These are phyloP conservation scores for Lipomyces orientalis DNA, from an alignment of 805 yeast species.

Conservation along the genomic window DNA sequence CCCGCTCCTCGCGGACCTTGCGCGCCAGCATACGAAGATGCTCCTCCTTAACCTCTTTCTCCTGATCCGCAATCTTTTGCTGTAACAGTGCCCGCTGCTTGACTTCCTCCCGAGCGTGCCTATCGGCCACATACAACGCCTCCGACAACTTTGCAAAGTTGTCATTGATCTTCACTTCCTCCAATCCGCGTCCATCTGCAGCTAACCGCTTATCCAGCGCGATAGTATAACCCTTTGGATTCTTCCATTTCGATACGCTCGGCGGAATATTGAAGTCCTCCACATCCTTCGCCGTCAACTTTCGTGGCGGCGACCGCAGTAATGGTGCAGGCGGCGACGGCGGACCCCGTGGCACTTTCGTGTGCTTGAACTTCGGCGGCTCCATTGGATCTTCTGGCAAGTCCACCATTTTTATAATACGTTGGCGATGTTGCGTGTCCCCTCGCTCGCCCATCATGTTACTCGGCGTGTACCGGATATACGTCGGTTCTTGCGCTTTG, in stretches of 20 bases:
- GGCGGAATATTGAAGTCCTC: constrained; percentile 88
- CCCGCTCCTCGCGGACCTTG: constrained; percentile 52
- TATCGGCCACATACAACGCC: constrained; percentile 75
- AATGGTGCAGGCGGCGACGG: constrained; percentile 76
- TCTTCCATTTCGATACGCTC: constrained; percentile 93
- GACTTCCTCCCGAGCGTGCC: constrained; percentile 62
- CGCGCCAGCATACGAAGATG: constrained; percentile 57
- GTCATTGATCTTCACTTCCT: constrained; percentile 54
- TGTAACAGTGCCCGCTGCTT: constrained; percentile 57
- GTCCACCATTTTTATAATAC: constrained; percentile 70
- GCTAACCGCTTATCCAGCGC: constrained; percentile 78
- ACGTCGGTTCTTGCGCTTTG: constrained; percentile 49
- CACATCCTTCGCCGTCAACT: constrained; percentile 72
- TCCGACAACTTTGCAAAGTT: constrained; percentile 67
- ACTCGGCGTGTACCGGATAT: constrained; percentile 54
- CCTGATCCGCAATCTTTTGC: constrained; percentile 57
- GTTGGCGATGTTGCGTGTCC: constrained; percentile 43
- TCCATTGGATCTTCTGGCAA: constrained; percentile 81
- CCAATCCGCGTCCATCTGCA: constrained; percentile 51
- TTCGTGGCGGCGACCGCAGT: constrained; percentile 54
- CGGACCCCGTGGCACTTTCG: constrained; percentile 68
- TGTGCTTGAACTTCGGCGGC: constrained; percentile 75
- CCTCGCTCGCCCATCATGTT: constrained; percentile 45
- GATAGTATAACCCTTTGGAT: constrained; percentile 86
- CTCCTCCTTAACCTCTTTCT: constrained; percentile 57